These are phyloP conservation scores for Macrolepiota albuminosa DNA, from an alignment of 768 basidiomycete species.

Conservation along the genomic window DNA sequence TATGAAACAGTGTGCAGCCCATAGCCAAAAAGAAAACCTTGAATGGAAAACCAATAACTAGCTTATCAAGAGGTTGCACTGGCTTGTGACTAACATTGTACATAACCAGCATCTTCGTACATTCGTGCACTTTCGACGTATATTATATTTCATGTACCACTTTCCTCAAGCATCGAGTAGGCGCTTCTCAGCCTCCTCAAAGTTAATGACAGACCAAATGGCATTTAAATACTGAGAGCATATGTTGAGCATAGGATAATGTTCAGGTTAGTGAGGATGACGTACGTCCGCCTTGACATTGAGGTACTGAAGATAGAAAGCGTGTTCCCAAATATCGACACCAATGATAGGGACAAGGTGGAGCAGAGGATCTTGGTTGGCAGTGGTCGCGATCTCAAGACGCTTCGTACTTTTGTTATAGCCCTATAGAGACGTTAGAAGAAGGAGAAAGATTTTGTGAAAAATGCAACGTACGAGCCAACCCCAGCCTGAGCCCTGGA, in stretches of 20 bases:
- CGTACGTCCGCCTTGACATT: constrained; percentile 91
- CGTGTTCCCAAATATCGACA: constrained; percentile 94
- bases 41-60: neutral
- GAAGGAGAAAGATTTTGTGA: too few species aligned
- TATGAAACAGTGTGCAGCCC: too few species aligned
- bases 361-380: constrained; percentile 93
- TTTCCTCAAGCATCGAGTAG: constrained; percentile 19
- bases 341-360: constrained; percentile 78
- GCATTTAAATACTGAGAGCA: constrained; percentile 69
- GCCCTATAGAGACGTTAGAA: constrained; percentile 41
- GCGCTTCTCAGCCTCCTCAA: constrained; percentile 71
- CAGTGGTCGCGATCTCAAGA: constrained; percentile 85
- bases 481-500: constrained; percentile 95
- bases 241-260: neutral
- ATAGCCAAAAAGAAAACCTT: too few species aligned
- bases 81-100: neutral
- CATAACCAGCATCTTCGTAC: neutral
- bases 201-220: constrained; percentile 91
- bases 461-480: constrained; percentile 68
- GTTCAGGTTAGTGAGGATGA: constrained; percentile 8
- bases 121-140: neutral
- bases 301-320: constrained; percentile 93
- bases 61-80: neutral
- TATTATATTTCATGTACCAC: neutral
- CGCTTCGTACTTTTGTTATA: constrained; percentile 57